Conservation (phyloP, 768 basidiomycete species). For the Suillus subaureus region DNA sequence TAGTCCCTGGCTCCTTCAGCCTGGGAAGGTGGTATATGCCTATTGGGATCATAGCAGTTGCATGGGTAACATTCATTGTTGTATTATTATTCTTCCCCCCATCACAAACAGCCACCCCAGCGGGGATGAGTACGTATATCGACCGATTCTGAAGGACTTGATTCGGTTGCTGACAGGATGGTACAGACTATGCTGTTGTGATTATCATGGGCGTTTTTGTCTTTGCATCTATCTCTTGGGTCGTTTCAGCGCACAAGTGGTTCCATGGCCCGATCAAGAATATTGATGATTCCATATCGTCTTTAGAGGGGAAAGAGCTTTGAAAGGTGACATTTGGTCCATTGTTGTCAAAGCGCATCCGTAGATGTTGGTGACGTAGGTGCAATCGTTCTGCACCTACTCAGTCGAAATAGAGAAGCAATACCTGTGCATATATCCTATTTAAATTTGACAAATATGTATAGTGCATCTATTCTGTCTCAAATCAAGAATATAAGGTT, state of each 20-base stretch:
- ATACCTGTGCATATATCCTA: background rate
- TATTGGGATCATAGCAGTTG: slow-evolving; percentile 59
- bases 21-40: slow-evolving; percentile 64
- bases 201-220: slow-evolving; percentile 66
- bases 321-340: background rate
- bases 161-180: slow-evolving; percentile 7
- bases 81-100: slow-evolving; percentile 62
- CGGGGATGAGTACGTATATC: slow-evolving; percentile 56
- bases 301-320: slow-evolving; percentile 17
- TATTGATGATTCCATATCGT: slow-evolving; percentile 30
- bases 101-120: slow-evolving; percentile 39
- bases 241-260: slow-evolving; percentile 69
- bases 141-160: background rate
- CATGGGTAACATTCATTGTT: slow-evolving; percentile 67
- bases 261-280: slow-evolving; percentile 67
- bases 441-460: background rate
- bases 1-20: slow-evolving; percentile 61
- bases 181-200: slow-evolving; percentile 66
- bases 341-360: background rate
- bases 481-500: background rate
- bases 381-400: background rate
- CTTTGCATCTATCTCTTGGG: slow-evolving; percentile 66
- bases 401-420: background rate
- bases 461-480: too few relatives aligned
- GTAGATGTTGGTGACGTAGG: background rate